phyloP scores from a whole-genome alignment of 345 rosid species.

The Bruguiera sexangula region DNA sequence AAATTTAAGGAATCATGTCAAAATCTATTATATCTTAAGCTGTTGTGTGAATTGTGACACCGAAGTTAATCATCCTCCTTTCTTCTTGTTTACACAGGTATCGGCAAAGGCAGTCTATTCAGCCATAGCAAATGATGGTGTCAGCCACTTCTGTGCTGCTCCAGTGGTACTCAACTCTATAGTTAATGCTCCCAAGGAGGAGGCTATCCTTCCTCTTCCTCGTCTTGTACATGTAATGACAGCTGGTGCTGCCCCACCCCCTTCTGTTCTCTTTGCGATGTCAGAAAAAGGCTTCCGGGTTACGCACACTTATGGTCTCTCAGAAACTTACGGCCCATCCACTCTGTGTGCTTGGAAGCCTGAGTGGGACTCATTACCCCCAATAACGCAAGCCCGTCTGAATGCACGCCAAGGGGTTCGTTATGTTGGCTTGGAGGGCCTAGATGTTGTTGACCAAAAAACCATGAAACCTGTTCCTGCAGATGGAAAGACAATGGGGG shows the following conservation, averaged over 20 bases:
- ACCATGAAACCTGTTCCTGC: conserved; percentile 75
- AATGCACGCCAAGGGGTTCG: conserved; percentile 94
- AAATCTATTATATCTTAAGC: no score
- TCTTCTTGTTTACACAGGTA: conserved; percentile 42
- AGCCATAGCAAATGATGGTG: conserved; percentile 65
- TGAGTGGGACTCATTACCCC: conserved; percentile 81
- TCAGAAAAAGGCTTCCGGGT: conserved; percentile 77
- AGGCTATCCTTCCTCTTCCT: conserved; percentile 80
- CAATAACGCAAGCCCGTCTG: conserved; percentile 66
- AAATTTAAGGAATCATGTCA: neutral
- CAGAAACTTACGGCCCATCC: conserved; percentile 91
- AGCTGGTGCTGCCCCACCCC: conserved; percentile 95
- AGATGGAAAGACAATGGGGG: conserved; percentile 81
- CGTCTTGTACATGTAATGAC: conserved; percentile 78
- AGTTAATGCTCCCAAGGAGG: conserved; percentile 66
- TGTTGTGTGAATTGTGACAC: neutral
- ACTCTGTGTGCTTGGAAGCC: conserved; percentile 92
- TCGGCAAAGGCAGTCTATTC: conserved; percentile 76
- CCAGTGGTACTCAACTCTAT: conserved; percentile 86
- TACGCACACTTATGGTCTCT: conserved; percentile 88
- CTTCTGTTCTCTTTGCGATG: conserved; percentile 72
- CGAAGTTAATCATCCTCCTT: neutral
- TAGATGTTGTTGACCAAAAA: conserved; percentile 62
- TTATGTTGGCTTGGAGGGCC: conserved; percentile 60
- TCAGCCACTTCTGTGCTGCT: conserved; percentile 87